phyloP scores from a whole-genome alignment of 2,329 filamentous ascomycete species.

The Fusarium caatingaense region DNA sequence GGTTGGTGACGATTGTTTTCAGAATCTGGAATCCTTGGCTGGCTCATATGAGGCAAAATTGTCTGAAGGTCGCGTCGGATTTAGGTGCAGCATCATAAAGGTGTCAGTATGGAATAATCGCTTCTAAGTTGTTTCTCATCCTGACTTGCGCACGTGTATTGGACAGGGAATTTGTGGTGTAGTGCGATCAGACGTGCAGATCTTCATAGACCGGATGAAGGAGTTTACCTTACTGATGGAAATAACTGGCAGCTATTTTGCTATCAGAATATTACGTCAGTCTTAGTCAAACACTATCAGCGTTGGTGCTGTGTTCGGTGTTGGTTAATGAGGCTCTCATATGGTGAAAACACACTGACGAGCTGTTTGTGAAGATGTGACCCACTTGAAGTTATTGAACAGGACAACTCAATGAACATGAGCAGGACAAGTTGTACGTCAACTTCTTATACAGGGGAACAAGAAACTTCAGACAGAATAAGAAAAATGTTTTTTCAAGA shows the following conservation, averaged over 20 bases:
- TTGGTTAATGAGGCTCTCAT: too few species aligned
- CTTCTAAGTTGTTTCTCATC: not conserved
- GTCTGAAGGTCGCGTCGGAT: not conserved
- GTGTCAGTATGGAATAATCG: accelerated
- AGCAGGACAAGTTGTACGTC: accelerated
- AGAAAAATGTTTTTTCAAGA: not conserved
- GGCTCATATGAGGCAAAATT: not conserved
- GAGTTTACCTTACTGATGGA: not conserved
- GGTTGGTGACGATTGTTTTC: not conserved
- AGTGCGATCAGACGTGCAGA: not conserved
- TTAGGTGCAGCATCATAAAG: not conserved
- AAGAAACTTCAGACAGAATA: accelerated
- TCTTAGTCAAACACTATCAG: not conserved
- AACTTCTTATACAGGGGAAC: accelerated
- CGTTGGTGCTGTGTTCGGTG: too few species aligned
- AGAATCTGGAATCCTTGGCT: accelerated
- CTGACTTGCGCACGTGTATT: not conserved
- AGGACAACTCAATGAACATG: accelerated
- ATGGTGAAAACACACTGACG: too few species aligned
- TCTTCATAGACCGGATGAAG: not conserved
- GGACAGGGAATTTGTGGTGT: not conserved
- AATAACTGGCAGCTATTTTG: not conserved
- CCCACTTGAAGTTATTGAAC: accelerated
- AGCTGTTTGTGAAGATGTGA: too few species aligned
- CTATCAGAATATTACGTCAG: not conserved